Evolutionary conservation across 768 basidiomycete genomes (phyloP).

Genomic region (Russula virescens): DNA sequence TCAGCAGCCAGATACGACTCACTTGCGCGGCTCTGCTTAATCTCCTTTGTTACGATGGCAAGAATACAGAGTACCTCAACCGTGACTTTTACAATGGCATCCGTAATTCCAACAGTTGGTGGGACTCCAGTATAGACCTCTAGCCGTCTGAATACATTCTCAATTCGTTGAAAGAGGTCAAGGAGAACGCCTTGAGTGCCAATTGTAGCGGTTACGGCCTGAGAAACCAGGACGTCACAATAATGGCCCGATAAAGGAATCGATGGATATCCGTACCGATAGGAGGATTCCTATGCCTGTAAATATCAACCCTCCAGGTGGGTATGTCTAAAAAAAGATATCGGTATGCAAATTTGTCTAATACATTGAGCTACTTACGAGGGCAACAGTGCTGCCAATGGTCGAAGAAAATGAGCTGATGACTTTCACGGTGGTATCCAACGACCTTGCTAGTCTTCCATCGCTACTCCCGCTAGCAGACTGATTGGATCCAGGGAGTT

Average conservation of each 20-base stretch:
- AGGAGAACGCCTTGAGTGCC: neutral
- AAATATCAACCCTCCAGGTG: neutral
- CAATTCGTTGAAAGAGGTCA: neutral
- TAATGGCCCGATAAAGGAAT: neutral
- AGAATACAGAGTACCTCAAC: conserved; percentile 1
- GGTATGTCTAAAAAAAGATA: neutral
- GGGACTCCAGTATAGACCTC: neutral
- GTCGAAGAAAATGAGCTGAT: neutral
- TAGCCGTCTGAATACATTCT: neutral
- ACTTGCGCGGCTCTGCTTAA: neutral
- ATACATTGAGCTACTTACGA: neutral
- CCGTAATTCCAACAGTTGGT: neutral
- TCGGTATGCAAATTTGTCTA: neutral
- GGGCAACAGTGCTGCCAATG: neutral
- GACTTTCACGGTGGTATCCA: neutral
- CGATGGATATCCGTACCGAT: neutral
- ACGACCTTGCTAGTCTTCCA: neutral
- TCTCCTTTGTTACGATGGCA: neutral
- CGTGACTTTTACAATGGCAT: neutral
- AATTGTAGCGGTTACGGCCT: neutral
- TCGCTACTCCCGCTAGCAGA: neutral
- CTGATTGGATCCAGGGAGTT: neutral
- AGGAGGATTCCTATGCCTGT: neutral
- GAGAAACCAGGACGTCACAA: neutral
- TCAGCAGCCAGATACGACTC: neutral